Percentiles rank a stretch among this genome's conserved stretches.
phyloP scores from a whole-genome alignment of 202 grass and related monocot species.

The Setaria italica region DNA sequence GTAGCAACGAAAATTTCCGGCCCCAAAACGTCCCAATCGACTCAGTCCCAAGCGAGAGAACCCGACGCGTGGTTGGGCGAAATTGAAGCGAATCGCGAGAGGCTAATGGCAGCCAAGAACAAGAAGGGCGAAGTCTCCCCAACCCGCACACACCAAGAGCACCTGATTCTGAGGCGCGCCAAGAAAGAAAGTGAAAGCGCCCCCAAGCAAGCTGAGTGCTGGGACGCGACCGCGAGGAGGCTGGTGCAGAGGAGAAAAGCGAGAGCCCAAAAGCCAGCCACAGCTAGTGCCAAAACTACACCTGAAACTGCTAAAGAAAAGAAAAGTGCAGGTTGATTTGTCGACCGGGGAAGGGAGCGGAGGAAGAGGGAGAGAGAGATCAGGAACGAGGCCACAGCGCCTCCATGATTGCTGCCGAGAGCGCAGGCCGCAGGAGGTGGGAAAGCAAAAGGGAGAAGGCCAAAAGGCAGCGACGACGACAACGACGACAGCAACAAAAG shows the following conservation, averaged over 20 bases:
- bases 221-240: neutral
- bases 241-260: neutral
- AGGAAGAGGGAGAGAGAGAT: neutral
- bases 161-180: neutral
- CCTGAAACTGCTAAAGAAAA: constrained; percentile 15
- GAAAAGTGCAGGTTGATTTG: constrained; percentile 18
- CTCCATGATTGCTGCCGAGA: constrained; percentile 35
- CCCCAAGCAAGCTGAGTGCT: neutral
- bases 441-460: constrained; percentile 39
- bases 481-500: neutral
- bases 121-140: neutral
- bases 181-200: neutral
- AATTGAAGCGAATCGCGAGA: neutral
- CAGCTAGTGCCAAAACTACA: constrained; percentile 33
- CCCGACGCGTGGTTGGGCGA: neutral
- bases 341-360: neutral
- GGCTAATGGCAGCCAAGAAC: constrained; percentile 16
- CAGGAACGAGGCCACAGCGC: constrained; percentile 34
- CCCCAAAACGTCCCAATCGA: neutral
- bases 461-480: neutral
- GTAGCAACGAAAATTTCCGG: neutral
- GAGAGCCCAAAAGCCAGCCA: neutral
- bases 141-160: neutral
- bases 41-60: constrained; percentile 6
- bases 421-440: neutral